A percentile compares a stretch with the other conserved stretches of the same genome.
These are phyloP conservation scores for Xylariaceae sp. DNA, from an alignment of 2,329 filamentous ascomycete species.

Conservation along the genomic window DNA sequence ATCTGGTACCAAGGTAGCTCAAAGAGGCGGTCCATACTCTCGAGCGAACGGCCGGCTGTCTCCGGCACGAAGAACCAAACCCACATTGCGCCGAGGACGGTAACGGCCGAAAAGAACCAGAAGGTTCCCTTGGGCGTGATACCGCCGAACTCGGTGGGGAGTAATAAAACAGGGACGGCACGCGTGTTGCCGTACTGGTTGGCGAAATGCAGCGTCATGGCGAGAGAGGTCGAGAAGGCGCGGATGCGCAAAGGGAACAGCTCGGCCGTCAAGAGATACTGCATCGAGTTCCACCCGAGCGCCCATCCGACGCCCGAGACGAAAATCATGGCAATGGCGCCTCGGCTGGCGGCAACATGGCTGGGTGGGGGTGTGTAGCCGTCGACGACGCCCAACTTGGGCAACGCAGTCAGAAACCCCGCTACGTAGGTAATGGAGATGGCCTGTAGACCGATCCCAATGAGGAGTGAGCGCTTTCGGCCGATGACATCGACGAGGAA, in stretches of 20 bases:
- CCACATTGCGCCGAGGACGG: slow-evolving; percentile 63
- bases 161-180: slow-evolving; percentile 70
- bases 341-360: slow-evolving; percentile 56
- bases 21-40: slow-evolving; percentile 70
- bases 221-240: slow-evolving; percentile 64
- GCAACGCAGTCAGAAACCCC: slow-evolving; percentile 58
- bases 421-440: slow-evolving; percentile 61
- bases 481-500: slow-evolving; percentile 78
- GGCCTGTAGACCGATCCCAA: slow-evolving; percentile 57
- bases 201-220: slow-evolving; percentile 75
- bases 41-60: slow-evolving; percentile 61
- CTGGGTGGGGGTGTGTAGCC: slow-evolving; percentile 43
- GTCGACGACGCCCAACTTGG: slow-evolving; percentile 50
- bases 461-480: slow-evolving; percentile 62
- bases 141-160: slow-evolving; percentile 44
- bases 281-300: slow-evolving; percentile 70
- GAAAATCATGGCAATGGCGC: slow-evolving; percentile 71
- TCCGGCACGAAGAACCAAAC: slow-evolving; percentile 71
- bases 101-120: slow-evolving; percentile 69
- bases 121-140: slow-evolving; percentile 65
- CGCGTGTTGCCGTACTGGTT: slow-evolving; percentile 76
- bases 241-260: slow-evolving; percentile 72
- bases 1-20: slow-evolving; percentile 71
- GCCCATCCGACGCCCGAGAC: slow-evolving; percentile 66
- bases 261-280: slow-evolving; percentile 74